phyloP scores from a whole-genome alignment of 2,329 filamentous ascomycete genomes.

The Falciphora oryzae region DNA sequence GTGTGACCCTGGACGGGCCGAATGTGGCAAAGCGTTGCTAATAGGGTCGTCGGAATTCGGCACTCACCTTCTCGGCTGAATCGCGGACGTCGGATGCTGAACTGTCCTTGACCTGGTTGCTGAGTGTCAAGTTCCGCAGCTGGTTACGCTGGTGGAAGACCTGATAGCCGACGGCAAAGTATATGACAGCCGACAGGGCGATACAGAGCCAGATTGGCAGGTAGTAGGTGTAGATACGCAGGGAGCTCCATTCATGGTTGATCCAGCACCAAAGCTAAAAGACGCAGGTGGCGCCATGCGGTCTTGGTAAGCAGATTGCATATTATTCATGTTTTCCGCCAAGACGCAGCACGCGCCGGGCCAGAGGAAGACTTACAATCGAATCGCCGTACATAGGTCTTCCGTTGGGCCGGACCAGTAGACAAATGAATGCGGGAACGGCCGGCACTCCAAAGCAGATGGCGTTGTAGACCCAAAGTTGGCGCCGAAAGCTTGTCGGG shows the following conservation, averaged over 20 bases:
- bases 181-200: conserved; percentile 46
- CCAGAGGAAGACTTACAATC: conserved; percentile 35
- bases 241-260: conserved; percentile 43
- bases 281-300: neutral
- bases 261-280: conserved; percentile 59
- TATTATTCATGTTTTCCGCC: neutral
- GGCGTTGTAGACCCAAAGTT: conserved; percentile 64
- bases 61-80: conserved; percentile 29
- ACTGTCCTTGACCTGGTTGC: conserved; percentile 31
- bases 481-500: conserved; percentile 63
- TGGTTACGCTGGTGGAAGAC: conserved; percentile 54
- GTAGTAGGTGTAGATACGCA: conserved; percentile 58
- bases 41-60: neutral
- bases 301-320: neutral
- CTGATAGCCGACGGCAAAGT: conserved; percentile 51
- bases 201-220: conserved; percentile 57
- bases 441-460: conserved; percentile 69
- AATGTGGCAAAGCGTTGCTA: no score
- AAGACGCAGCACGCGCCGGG: no score
- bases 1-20: neutral
- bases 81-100: conserved; percentile 22
- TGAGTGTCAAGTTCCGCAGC: conserved; percentile 47
- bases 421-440: conserved; percentile 58
- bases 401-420: conserved; percentile 44
- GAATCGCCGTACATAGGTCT: conserved; percentile 48